Evolutionary conservation across 306 rosid genomes (phyloP), one percentile per base, ranked within the genome.

Genomic region (Alnus rubra): DNA sequence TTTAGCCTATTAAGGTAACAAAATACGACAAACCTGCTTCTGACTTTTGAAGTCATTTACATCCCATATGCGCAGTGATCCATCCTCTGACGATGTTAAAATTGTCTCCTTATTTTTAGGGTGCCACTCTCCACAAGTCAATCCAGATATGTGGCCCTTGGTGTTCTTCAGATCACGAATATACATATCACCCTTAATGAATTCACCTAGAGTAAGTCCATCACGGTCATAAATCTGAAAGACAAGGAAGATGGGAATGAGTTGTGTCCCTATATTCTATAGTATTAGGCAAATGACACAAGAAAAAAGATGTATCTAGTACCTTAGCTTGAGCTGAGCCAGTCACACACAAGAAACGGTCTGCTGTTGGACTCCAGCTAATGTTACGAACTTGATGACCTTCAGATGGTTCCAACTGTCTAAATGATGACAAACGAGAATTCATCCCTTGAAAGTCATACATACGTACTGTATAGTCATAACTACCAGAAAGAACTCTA

Each of bases 241-340:
- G 37, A 37, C 75, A 83, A 63, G n/a, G 28, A 70, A 49, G 12
- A 67, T 3, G 16, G 23, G 15, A 42, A 71, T n/a, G n/a, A 16
- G 30, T 15, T 4, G 48, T 23, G 44, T 18, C 11, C 62, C 76
- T 60, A 83, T 53, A 31, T 59, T 71, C 50, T 8, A n/a, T 10
- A 76, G 45, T 11, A 44, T 19, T 51, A 13, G 77, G 65, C 6
- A 75, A 79, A 60, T 30, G 39, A 23, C 54, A 28, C 50, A 63
- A 53, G 37, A 45, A 78, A 44, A 62, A 65, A 2, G 69, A 55
- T 44, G 15, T 18, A 5, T 13, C 4, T 49, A 16, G 75, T 49
- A 94, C 97, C 98, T 92, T 92, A 9, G 98, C 98, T 83, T 88
- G 93, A 78, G 98, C 98, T 51, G 98, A 95, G 74, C 98, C 98